Percentiles rank a stretch among this genome's conserved stretches.
Conservation (phyloP, 106 monocot species). For the Dioscorea zingiberensis region DNA sequence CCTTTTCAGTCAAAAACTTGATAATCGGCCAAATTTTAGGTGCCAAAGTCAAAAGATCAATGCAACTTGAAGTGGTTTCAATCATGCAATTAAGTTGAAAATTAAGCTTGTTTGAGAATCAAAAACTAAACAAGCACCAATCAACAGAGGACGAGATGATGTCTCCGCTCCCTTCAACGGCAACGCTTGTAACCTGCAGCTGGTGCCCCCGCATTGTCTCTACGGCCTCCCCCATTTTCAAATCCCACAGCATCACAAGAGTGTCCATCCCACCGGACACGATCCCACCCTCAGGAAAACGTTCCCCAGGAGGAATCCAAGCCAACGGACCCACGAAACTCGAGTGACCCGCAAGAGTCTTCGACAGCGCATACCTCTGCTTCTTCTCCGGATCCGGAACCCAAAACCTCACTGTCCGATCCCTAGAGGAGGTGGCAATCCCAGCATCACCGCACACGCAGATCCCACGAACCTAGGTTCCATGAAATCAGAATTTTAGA, state of each 20-base stretch:
- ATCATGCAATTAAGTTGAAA: too few species aligned
- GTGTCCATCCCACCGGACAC: constrained; percentile 95
- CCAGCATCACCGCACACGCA: constrained; percentile 62
- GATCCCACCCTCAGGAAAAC: constrained; percentile 60
- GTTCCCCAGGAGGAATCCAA: constrained; percentile 67
- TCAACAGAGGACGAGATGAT: constrained; percentile 85
- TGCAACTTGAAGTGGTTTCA: too few species aligned
- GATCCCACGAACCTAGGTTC: constrained; percentile 64
- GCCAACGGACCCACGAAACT: constrained; percentile 91
- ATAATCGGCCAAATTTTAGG: too few species aligned
- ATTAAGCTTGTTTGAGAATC: too few species aligned
- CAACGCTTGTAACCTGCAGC: constrained; percentile 73
- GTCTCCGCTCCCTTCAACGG: constrained; percentile 62
- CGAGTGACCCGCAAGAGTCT: constrained; percentile 70
- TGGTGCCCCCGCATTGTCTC: constrained; percentile 79
- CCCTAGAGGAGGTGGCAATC: constrained; percentile 86
- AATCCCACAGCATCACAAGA: constrained; percentile 71
- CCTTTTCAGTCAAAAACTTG: background rate
- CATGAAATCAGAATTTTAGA: background rate
- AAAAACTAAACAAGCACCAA: constrained; percentile 31
- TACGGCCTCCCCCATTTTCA: constrained; percentile 41
- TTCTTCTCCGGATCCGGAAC: constrained; percentile 41
- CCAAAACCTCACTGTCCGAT: constrained; percentile 80
- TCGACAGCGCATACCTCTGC: constrained; percentile 36
- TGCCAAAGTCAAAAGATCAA: too few species aligned